Evolutionary conservation across 768 basidiomycete species (phyloP), one percentile per base, ranked within the genome.

Genomic region (Rhizopogon vinicolor): DNA sequence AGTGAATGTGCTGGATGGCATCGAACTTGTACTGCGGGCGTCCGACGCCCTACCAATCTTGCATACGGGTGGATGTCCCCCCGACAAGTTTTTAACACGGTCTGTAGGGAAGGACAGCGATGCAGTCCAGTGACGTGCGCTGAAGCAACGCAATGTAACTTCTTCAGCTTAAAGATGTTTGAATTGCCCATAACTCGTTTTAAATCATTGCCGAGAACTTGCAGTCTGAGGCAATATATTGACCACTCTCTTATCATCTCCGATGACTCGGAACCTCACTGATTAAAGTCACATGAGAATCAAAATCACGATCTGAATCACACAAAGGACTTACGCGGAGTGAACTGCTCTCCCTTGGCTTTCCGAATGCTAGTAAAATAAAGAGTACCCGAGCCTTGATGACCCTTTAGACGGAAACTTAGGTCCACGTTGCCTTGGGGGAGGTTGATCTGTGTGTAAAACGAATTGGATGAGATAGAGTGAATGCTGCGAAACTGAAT

Each of bases 341-440:
- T 83, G 66, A 88, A 91, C 1, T 79, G 80, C 41, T 79, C 72
- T 8, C 87, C 89, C 63, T 90, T 91, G 14, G 78, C 82, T 71
- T 83, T 86, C 42, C 90, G 79, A 54, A 92, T 86, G 66, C 88
- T 91, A 2, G 89, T 91, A 66, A 91, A 92, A 64, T 92, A 91
- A 2, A 91, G 67, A 16, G 88, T 92, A 6, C 90, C 90, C 18
- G 83, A 22, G 84, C 89, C 82, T 74, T 78, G 82, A 42, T 87
- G 83, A 2, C 89, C 89, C 62, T 82, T 86, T 37, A 92, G 71
- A 54, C 87, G 79, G 68, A 89, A 88, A 63, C 85, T 86, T 50
- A 92, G 74, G 62, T 91, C 89, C 18, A 91, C 83, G 56, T 86
- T 86, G 7, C 89, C 89, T 65, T 86, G 84, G 42, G 88, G 71